Base-by-base conservation (phyloP, 2,329 filamentous ascomycete genomes). In the Akanthomyces muscarius region DNA sequence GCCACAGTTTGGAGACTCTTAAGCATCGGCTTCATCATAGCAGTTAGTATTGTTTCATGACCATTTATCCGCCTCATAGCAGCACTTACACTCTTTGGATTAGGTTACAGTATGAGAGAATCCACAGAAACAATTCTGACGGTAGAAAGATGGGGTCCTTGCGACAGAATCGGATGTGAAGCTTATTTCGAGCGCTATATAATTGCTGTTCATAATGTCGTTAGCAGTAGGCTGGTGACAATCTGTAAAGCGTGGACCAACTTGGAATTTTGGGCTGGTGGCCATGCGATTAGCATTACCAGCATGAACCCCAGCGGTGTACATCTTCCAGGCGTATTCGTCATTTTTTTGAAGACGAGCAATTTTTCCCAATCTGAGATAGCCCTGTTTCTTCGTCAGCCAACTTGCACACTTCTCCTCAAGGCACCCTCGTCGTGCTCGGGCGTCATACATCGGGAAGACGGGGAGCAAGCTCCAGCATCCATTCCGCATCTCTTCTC, bases 291-390 rank as follows among this genome's bases (percentile, higher is more conserved):
- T 67, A 23, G 64, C 66, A 45, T 69, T 68, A 41, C 69, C 71
- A 25, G 72, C 72, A 42, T 77, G 71, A 53, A 78, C 72, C 4
- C 77, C 77, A 13, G 76, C 72, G 61, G 65, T 75, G 64, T 77
- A 78, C 10, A 78, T 65, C 38, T 73, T 74, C 74, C 76, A 78
- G 0, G 77, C 77, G 55, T 75, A 73, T 28, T 74, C 71, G 44
- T 72, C 61, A 10, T 77, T 73, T 65, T 75, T 75, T 61, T 75
- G 71, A 2, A 77, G 68, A 10, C 75, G 71, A 5, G 74, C 71
- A 61, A 78, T 68, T 65, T 79, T 79, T 1, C 75, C 77, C 5
- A 79, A 66, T 3, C 78, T 74, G 8, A 80, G 71, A 63, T 80
- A 80, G 8, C 77, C 77, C 77, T 79, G 7, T 41, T 13, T 2